phyloP scores from a whole-genome alignment of 2,329 filamentous ascomycete species.

The Teratosphaeria pseudoeucalypti region DNA sequence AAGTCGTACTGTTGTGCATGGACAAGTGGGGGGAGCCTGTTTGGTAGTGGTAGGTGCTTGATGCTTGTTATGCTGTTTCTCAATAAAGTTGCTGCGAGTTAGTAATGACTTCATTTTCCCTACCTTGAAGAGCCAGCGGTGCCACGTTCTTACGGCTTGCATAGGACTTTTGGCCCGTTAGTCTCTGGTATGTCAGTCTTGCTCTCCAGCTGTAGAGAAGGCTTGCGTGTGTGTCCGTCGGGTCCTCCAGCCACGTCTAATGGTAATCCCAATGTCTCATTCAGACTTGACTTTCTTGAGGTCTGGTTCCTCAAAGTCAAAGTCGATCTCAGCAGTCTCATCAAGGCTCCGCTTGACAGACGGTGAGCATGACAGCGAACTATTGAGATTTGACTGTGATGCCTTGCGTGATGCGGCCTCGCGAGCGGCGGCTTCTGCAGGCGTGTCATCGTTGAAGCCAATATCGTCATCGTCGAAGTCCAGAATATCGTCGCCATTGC shows the following conservation, averaged over 20 bases:
- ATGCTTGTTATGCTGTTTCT: background rate
- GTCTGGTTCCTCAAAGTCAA: constrained; percentile 14
- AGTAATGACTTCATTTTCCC: background rate
- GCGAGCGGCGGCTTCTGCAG: constrained; percentile 14
- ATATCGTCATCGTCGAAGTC: background rate
- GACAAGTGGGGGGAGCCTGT: background rate
- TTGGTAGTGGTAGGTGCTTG: background rate
- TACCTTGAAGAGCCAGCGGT: background rate
- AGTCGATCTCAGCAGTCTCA: constrained; percentile 16
- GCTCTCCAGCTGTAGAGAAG: background rate
- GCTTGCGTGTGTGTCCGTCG: background rate
- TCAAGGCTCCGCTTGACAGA: constrained; percentile 24
- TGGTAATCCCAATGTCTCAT: background rate
- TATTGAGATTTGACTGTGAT: constrained; percentile 3
- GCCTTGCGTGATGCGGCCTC: constrained; percentile 9
- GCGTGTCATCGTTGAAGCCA: constrained; percentile 14
- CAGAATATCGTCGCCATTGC: background rate
- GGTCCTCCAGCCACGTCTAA: background rate
- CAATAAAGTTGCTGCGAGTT: background rate
- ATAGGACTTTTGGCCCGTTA: background rate
- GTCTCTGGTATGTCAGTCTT: background rate
- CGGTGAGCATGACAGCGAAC: constrained; percentile 10
- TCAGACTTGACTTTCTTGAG: constrained; percentile 8
- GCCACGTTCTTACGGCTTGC: background rate
- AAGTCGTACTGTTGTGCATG: background rate